A percentile compares a stretch with the other conserved stretches of the same genome.
phyloP scores from a whole-genome alignment of 2,329 filamentous ascomycete species.

The Ascochyta viciae-villosae region DNA sequence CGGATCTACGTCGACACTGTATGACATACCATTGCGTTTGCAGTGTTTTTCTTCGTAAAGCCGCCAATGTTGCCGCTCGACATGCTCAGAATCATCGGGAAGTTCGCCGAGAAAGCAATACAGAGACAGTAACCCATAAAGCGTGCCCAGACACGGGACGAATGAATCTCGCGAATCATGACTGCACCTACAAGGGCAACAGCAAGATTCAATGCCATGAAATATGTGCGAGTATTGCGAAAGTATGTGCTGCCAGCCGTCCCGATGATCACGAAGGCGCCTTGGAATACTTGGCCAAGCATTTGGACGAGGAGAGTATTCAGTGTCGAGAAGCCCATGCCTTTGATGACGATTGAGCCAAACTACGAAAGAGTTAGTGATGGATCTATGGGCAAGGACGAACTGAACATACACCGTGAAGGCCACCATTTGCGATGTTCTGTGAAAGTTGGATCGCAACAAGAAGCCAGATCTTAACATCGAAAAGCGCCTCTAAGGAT shows the following conservation, averaged over 20 bases:
- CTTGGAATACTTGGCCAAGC: slow-evolving; percentile 25
- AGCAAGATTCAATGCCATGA: slow-evolving; percentile 22
- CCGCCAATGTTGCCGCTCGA: slow-evolving; percentile 47
- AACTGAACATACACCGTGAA: slow-evolving; percentile 28
- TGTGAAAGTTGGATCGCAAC: slow-evolving; percentile 37
- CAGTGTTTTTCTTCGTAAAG: slow-evolving; percentile 59
- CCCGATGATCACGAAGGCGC: slow-evolving; percentile 21
- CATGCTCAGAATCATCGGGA: slow-evolving; percentile 43
- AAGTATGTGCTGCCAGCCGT: slow-evolving; percentile 23
- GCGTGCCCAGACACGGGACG: slow-evolving; percentile 13
- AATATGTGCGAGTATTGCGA: slow-evolving; percentile 21
- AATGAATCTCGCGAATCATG: slow-evolving; percentile 31
- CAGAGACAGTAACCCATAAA: slow-evolving; percentile 41
- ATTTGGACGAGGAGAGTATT: slow-evolving; percentile 32
- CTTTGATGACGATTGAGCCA: slow-evolving; percentile 30
- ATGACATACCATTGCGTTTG: slow-evolving; percentile 50
- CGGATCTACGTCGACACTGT: not conserved
- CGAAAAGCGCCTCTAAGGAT: slow-evolving; percentile 53
- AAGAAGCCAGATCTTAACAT: slow-evolving; percentile 49
- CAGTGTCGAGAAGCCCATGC: slow-evolving; percentile 47
- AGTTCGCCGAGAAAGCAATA: slow-evolving; percentile 51
- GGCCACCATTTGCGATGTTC: slow-evolving; percentile 39
- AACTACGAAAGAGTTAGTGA: slow-evolving; percentile 21
- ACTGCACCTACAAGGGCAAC: slow-evolving; percentile 33
- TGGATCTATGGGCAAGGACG: not conserved